These are phyloP conservation scores for Podila epicladia DNA, from an alignment of 192 early-diverging fungal genomes.

Conservation along the genomic window DNA sequence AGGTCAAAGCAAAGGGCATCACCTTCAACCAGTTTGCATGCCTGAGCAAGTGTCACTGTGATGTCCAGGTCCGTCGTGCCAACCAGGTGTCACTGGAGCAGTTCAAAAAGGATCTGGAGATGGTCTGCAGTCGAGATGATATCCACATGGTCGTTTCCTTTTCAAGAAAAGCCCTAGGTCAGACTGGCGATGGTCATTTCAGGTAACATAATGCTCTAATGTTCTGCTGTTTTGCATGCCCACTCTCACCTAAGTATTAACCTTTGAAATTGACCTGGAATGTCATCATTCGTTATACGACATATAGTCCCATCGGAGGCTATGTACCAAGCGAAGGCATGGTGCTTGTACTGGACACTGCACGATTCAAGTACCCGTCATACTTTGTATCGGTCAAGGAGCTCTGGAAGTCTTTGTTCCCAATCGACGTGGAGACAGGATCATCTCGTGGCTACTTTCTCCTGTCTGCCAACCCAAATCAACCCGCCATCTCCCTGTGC, in stretches of 20 bases:
- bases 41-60: constrained; percentile 85
- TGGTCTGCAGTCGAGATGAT: constrained; percentile 70
- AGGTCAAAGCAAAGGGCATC: constrained; percentile 82
- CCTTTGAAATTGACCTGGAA: too few relatives aligned
- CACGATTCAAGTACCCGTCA: constrained; percentile 89
- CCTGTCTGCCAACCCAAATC: constrained; percentile 56
- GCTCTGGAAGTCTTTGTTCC: constrained; percentile 85
- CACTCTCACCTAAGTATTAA: not conserved
- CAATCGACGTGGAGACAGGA: constrained; percentile 82
- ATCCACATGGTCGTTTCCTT: constrained; percentile 91
- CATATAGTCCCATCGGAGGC: constrained; percentile 79
- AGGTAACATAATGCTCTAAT: constrained; percentile 2
- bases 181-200: constrained; percentile 87
- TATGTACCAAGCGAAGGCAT: constrained; percentile 76
- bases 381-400: constrained; percentile 79
- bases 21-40: constrained; percentile 92
- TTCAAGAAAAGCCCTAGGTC: constrained; percentile 73
- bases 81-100: constrained; percentile 70
- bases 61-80: constrained; percentile 80
- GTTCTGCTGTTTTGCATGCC: not conserved
- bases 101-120: constrained; percentile 80
- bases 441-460: constrained; percentile 90
- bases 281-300: not conserved
- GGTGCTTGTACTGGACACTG: constrained; percentile 88
- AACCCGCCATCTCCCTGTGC: constrained; percentile 48